These are phyloP conservation scores for Tripterygium wilfordii DNA, from an alignment of 177 flowering plant genomes.

Conservation along the genomic window DNA sequence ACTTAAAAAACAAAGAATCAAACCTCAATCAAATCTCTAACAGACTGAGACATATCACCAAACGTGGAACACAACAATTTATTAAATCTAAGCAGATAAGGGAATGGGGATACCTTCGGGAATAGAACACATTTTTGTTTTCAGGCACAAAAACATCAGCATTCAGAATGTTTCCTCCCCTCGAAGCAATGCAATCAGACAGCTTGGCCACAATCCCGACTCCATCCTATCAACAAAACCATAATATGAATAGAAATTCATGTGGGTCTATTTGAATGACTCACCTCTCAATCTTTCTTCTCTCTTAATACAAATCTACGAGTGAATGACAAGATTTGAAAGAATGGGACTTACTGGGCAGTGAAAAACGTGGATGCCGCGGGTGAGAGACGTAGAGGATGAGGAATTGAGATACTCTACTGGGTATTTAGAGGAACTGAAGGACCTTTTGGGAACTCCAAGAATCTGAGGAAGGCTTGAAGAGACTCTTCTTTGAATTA, in stretches of 20 bases:
- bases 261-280: too few relatives aligned
- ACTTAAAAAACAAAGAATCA: too few relatives aligned
- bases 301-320: too few relatives aligned
- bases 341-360: constrained; percentile 60
- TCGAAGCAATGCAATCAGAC: constrained; percentile 87
- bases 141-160: constrained; percentile 90
- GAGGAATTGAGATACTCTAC: constrained; percentile 19
- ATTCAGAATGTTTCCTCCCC: constrained; percentile 78
- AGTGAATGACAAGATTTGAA: background rate
- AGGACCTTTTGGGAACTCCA: too few relatives aligned
- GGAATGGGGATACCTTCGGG: constrained; percentile 28
- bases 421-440: constrained; percentile 20
- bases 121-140: constrained; percentile 75
- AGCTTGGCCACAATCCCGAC: constrained; percentile 89
- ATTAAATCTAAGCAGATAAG: too few relatives aligned
- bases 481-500: constrained; percentile 7
- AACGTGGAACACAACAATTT: too few relatives aligned
- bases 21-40: too few relatives aligned
- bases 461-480: constrained; percentile 20
- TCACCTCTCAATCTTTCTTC: too few relatives aligned
- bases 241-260: too few relatives aligned
- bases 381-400: constrained; percentile 29
- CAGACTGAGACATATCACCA: too few relatives aligned
- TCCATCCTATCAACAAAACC: constrained; percentile 48
- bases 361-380: constrained; percentile 79